Evolutionary conservation across 2,329 filamentous ascomycete genomes (phyloP).

Genomic region (Aureobasidium mangrovei): DNA sequence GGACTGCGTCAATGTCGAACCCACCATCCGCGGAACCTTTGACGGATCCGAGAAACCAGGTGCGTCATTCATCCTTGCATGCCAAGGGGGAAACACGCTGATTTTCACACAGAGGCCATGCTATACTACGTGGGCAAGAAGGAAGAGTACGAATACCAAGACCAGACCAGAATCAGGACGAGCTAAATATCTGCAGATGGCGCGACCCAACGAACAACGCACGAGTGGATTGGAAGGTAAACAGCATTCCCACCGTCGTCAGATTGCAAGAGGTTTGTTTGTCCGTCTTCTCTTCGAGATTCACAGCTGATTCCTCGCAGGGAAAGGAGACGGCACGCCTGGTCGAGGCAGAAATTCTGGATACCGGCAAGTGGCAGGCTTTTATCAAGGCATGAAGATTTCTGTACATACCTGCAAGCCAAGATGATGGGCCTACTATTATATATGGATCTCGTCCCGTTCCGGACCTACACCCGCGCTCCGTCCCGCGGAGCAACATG

Average conservation of each 20-base stretch:
- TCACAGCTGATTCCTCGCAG: neutral
- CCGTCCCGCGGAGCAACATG: too few relatives aligned
- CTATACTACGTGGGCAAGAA: constrained; percentile 8
- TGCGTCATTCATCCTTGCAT: too few relatives aligned
- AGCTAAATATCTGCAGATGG: neutral
- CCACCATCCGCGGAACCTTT: neutral
- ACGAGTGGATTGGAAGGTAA: constrained; percentile 4
- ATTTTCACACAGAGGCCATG: neutral
- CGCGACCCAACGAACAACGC: neutral
- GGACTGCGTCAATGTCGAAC: constrained; percentile 4
- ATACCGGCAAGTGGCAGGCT: constrained; percentile 1
- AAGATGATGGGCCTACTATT: too few relatives aligned
- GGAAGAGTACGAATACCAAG: neutral
- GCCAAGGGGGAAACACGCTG: too few relatives aligned
- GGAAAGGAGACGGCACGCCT: constrained; percentile 2
- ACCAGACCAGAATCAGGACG: too few relatives aligned
- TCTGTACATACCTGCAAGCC: too few relatives aligned
- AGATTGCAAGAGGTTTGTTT: neutral
- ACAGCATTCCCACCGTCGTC: neutral
- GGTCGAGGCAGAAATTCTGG: constrained; percentile 2
- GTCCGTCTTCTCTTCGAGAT: too few relatives aligned
- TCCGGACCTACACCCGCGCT: too few relatives aligned
- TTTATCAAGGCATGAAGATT: neutral
- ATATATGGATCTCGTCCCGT: too few relatives aligned
- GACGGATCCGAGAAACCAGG: neutral